Evolutionary conservation across 1,139 yeast species (phyloP).

Genomic region (Martiniozyma asiatica): DNA sequence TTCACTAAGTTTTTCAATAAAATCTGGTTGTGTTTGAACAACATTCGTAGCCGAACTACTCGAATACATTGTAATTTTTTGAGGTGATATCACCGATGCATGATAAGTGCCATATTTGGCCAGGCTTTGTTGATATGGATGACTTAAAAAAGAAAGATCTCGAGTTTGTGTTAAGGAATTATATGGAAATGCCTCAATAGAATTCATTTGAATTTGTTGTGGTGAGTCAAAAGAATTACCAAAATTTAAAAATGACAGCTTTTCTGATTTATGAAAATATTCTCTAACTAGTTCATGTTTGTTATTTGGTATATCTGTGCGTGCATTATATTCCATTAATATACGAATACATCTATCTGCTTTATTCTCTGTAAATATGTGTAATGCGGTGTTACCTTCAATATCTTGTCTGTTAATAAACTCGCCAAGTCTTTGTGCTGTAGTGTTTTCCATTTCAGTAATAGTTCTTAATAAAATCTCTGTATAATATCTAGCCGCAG

Average conservation of each 20-base stretch:
- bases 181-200: neutral
- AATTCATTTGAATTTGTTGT: neutral
- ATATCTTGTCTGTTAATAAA: conserved; percentile 69
- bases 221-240: conserved; percentile 3
- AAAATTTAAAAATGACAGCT: conserved; percentile 1
- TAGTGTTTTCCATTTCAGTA: conserved; percentile 38
- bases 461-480: conserved; percentile 66
- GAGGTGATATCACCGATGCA: conserved; percentile 2
- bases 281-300: conserved; percentile 69
- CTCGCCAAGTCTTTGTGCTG: conserved; percentile 42
- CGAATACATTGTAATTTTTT: conserved; percentile 1
- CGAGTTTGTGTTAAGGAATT: conserved; percentile 1
- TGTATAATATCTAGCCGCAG: conserved; percentile 71
- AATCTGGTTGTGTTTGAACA: conserved; percentile 30
- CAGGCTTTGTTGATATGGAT: conserved; percentile 5
- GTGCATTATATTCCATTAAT: conserved; percentile 60
- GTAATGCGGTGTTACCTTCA: conserved; percentile 83
- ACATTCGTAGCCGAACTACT: conserved; percentile 42
- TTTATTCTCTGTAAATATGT: conserved; percentile 64
- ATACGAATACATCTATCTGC: conserved; percentile 68
- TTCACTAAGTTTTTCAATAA: conserved; percentile 37
- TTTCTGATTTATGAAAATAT: conserved; percentile 24
- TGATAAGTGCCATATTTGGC: conserved; percentile 3
- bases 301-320: conserved; percentile 58
- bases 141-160: conserved; percentile 2